Evolutionary conservation across 768 basidiomycete species (phyloP).

Genomic region (Agrocybe chaxingu): DNA sequence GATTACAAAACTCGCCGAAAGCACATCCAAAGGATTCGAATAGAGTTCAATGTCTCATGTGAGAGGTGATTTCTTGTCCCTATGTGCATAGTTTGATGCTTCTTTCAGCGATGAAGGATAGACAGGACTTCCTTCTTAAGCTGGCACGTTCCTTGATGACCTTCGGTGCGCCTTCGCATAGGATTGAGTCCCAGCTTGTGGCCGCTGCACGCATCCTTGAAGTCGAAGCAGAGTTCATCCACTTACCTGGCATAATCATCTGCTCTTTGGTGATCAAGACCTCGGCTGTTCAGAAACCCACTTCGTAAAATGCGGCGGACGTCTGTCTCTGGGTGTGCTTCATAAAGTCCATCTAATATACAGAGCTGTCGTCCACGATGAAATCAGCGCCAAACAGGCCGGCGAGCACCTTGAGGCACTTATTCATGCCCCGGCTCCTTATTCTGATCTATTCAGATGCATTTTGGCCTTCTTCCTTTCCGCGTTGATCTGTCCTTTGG

Average conservation of each 20-base stretch:
- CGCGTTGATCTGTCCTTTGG: constrained; percentile 77
- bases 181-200: constrained; percentile 88
- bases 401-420: constrained; percentile 59
- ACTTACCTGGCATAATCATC: constrained; percentile 78
- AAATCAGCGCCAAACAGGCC: constrained; percentile 80
- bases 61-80: constrained; percentile 14
- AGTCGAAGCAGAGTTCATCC: constrained; percentile 88
- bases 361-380: constrained; percentile 86
- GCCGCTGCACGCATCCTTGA: constrained; percentile 88
- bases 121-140: constrained; percentile 84
- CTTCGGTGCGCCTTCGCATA: constrained; percentile 90
- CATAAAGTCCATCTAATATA: constrained; percentile 86
- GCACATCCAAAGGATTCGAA: constrained; percentile 58
- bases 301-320: constrained; percentile 77
- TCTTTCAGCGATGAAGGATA: constrained; percentile 64
- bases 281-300: constrained; percentile 89
- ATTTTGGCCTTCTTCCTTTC: constrained; percentile 68
- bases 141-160: constrained; percentile 87
- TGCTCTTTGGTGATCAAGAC: constrained; percentile 84
- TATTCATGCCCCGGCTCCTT: constrained; percentile 62
- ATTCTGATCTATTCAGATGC: constrained; percentile 60
- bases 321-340: constrained; percentile 79
- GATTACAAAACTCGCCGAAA: constrained; percentile 67
- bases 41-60: constrained; percentile 78
- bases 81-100: neutral